These are phyloP conservation scores for Phytophthora macrochlamydospora DNA, from an alignment of 352 stramenopile species.

Conservation along the genomic window DNA sequence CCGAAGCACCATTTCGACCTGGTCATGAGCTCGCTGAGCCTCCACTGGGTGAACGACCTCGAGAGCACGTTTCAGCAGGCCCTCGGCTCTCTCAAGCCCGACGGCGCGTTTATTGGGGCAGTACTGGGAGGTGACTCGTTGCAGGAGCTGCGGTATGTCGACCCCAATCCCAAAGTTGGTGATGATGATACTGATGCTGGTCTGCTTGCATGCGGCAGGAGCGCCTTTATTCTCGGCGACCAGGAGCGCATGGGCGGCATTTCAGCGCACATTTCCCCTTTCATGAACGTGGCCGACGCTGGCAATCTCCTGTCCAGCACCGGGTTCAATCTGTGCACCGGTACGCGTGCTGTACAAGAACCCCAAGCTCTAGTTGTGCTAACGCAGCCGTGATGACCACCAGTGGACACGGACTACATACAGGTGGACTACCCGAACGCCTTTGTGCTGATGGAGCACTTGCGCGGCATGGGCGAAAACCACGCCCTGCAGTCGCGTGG, in stretches of 20 bases:
- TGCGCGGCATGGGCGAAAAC: conserved; percentile 96
- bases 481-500: conserved; percentile 84
- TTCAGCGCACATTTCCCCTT: conserved; percentile 94
- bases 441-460: conserved; percentile 96
- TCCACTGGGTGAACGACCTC: conserved; percentile 99
- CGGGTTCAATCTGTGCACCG: conserved; percentile 94
- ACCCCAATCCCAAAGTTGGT: not conserved
- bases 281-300: conserved; percentile 95
- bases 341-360: conserved; percentile 23
- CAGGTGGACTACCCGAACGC: conserved; percentile 94
- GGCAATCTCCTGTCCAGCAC: conserved; percentile 92
- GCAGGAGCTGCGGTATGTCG: conserved; percentile 91
- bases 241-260: conserved; percentile 96
- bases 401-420: conserved; percentile 97
- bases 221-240: conserved; percentile 94
- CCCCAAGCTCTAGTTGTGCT: not conserved
- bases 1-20: conserved; percentile 95
- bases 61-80: conserved; percentile 84
- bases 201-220: conserved; percentile 45
- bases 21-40: conserved; percentile 92
- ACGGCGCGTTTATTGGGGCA: conserved; percentile 96
- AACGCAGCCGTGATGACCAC: not conserved
- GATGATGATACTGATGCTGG: not conserved
- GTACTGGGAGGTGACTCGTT: conserved; percentile 96
- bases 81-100: conserved; percentile 92